Conservation (phyloP, 805 yeast species). For the Dipodascopsis uninucleata region DNA sequence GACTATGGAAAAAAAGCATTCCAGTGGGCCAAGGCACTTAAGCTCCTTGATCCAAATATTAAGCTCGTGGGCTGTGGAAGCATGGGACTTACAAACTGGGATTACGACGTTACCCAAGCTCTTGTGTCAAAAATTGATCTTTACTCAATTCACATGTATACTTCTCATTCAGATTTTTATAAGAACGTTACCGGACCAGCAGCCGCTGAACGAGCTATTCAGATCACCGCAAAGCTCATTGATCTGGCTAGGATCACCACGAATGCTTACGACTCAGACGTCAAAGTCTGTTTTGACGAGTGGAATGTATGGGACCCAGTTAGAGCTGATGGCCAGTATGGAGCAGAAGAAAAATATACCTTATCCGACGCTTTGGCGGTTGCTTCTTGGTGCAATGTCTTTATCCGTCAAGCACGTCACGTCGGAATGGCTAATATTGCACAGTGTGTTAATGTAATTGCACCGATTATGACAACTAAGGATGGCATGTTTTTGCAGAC, state of each 20-base stretch:
- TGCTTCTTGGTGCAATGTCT: constrained; percentile 39
- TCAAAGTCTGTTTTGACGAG: constrained; percentile 38
- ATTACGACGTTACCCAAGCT: constrained; percentile 33
- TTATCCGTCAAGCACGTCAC: constrained; percentile 35
- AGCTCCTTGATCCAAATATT: constrained; percentile 35
- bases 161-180: constrained; percentile 32
- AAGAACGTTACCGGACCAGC: constrained; percentile 35
- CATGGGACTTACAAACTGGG: constrained; percentile 37
- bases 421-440: constrained; percentile 40
- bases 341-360: constrained; percentile 37
- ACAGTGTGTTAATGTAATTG: constrained; percentile 39
- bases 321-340: constrained; percentile 35
- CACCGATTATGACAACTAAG: constrained; percentile 38
- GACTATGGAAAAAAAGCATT: constrained; percentile 35
- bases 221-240: constrained; percentile 33
- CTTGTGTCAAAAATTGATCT: constrained; percentile 31
- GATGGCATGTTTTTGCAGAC: constrained; percentile 35
- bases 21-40: constrained; percentile 40
- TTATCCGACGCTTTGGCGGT: constrained; percentile 39
- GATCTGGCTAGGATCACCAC: constrained; percentile 35
- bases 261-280: constrained; percentile 21
- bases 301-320: constrained; percentile 41
- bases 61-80: constrained; percentile 36
- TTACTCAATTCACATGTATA: constrained; percentile 39
- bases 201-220: constrained; percentile 38